phyloP scores from a whole-genome alignment of 169 alveolate species.

The Eimeria brunetti region DNA sequence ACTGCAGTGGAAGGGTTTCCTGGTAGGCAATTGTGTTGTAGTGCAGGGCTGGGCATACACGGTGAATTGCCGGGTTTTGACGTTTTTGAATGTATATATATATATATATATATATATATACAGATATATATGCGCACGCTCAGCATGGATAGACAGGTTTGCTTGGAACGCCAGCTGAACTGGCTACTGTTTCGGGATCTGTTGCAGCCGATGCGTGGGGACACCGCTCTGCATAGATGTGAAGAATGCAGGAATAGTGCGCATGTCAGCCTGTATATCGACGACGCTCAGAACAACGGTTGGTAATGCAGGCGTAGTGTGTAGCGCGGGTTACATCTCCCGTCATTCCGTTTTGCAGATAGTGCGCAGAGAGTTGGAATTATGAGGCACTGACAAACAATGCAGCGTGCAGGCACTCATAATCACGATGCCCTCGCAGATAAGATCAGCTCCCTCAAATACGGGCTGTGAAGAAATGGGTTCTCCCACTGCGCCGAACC shows the following conservation, averaged over 20 bases:
- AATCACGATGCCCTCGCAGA: background rate
- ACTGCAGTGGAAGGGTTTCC: too few relatives aligned
- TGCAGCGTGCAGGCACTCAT: background rate
- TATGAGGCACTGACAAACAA: background rate
- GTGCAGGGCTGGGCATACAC: too few relatives aligned
- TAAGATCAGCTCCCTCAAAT: background rate
- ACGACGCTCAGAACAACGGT: too few relatives aligned
- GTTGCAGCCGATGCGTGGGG: background rate
- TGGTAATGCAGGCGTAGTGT: too few relatives aligned
- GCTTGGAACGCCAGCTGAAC: background rate
- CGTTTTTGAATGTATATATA: too few relatives aligned
- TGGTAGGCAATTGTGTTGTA: too few relatives aligned
- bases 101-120: too few relatives aligned
- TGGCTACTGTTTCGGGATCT: background rate
- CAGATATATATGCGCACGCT: too few relatives aligned
- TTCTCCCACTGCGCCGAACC: background rate
- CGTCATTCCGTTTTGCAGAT: background rate
- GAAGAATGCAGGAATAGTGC: background rate
- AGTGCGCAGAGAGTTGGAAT: background rate
- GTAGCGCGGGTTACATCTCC: too few relatives aligned
- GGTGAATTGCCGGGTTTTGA: too few relatives aligned
- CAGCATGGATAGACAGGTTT: too few relatives aligned
- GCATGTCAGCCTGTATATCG: background rate
- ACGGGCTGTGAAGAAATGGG: background rate
- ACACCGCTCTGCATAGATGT: background rate